A percentile compares a stretch with the other conserved stretches of the same genome.
Evolutionary conservation across 805 yeast species (phyloP).

Genomic region (Myxozyma nipponensis): DNA sequence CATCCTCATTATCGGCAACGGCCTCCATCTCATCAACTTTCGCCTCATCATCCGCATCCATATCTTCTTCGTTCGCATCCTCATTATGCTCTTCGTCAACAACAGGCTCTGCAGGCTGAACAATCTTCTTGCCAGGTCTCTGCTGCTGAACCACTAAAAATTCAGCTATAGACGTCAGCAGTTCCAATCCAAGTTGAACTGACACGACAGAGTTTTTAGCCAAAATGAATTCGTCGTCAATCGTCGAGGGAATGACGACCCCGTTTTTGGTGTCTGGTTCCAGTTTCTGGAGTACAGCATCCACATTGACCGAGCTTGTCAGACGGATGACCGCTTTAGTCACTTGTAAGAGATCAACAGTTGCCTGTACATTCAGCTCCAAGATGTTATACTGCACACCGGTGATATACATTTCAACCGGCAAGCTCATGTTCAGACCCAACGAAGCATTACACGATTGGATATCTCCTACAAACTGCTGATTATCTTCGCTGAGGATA

Average conservation of each 20-base stretch:
- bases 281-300: not conserved
- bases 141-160: conserved; percentile 37
- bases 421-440: not conserved
- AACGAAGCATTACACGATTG: conserved; percentile 5
- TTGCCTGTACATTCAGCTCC: conserved; percentile 8
- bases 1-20: conserved; percentile 7
- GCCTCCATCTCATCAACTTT: conserved; percentile 14
- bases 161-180: conserved; percentile 73
- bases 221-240: conserved; percentile 1
- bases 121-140: not conserved
- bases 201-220: conserved; percentile 57
- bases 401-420: conserved; percentile 15
- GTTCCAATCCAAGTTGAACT: conserved; percentile 67
- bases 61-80: conserved; percentile 27
- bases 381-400: conserved; percentile 21
- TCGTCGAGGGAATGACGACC: conserved; percentile 1
- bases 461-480: conserved; percentile 16
- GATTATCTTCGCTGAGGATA: conserved; percentile 34
- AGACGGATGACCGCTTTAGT: not conserved
- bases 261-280: conserved; percentile 3
- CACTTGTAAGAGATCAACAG: conserved; percentile 15
- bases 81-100: conserved; percentile 23
- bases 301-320: conserved; percentile 4
- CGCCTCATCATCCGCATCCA: conserved; percentile 5
- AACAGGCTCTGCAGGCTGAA: conserved; percentile 12